Evolutionary conservation across 345 rosid genomes (phyloP).

Genomic region (Dimocarpus longan): DNA sequence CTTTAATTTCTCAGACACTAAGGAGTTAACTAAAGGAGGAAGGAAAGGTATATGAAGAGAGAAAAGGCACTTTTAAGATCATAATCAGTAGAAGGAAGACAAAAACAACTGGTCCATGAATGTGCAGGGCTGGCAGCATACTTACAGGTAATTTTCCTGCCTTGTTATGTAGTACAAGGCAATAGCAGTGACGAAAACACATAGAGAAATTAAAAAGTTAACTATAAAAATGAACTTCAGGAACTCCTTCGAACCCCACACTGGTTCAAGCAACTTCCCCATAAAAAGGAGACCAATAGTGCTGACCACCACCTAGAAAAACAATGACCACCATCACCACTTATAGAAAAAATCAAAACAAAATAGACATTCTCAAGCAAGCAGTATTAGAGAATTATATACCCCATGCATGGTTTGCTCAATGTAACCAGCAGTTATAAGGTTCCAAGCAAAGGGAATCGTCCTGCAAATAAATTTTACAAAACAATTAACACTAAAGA

Average conservation of each 20-base stretch:
- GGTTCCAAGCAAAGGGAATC: slow-evolving; percentile 98
- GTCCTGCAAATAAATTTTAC: slow-evolving; percentile 61
- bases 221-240: slow-evolving; percentile 86
- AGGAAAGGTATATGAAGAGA: not conserved
- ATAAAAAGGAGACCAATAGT: slow-evolving; percentile 76
- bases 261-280: slow-evolving; percentile 95
- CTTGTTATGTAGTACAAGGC: slow-evolving; percentile 78
- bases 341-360: slow-evolving; percentile 2
- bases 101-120: slow-evolving; percentile 12
- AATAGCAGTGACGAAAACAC: slow-evolving; percentile 83
- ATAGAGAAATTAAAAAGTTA: slow-evolving; percentile 78
- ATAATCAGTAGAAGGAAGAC: slow-evolving; percentile 4
- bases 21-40: not conserved
- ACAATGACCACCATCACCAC: slow-evolving; percentile 12
- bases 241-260: slow-evolving; percentile 97
- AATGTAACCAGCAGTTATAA: slow-evolving; percentile 84
- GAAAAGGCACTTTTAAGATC: not conserved
- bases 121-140: slow-evolving; percentile 17
- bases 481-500: slow-evolving; percentile 1
- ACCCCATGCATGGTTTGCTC: slow-evolving; percentile 90
- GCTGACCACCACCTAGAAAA: slow-evolving; percentile 64
- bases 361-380: slow-evolving; percentile 7
- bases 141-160: slow-evolving; percentile 90
- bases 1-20: not conserved
- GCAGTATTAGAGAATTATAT: slow-evolving; percentile 11